Base-by-base conservation (phyloP, 805 yeast species). In the Debaryomyces tyrocola region DNA sequence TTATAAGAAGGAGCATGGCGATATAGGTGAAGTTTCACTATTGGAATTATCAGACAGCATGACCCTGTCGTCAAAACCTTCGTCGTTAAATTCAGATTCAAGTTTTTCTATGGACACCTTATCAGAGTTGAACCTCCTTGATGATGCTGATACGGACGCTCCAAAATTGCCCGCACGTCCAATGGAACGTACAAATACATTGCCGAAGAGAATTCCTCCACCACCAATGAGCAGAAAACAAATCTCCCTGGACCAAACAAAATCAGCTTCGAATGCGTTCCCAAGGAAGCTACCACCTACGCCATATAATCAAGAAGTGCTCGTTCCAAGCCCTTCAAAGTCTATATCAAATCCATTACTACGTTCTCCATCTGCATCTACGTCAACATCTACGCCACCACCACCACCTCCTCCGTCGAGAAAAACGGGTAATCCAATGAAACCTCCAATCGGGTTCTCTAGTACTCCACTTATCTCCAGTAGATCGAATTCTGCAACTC, bases 391-490 rank as follows among this genome's bases (percentile, higher is more conserved):
- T 6, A 6, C 38, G 7, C 38, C 38, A 35, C 66, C 67, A 10
- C 64, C 70, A 20, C 63, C 64, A n/a, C 66, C 70, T 3, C 43
- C 53, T 20, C 42, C 55, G 18, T 42, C 51, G 33, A 48, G 47
- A 20, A 41, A 50, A 9, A 24, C 50, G 9, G 46, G 54, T 10
- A 40, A 52, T 4, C 54, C 57, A 1, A 41, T 56, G 14, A 53
- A 51, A 15, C 50, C 48, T 4, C 72, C 72, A 9, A 50, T 66
- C 37, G 76, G 70, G 2, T 71, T 71, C 43, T 55, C 71, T 3
- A 49, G 71, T 1, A 58, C 73, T 0, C 76, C 76, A 1, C 63
- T 73, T 15, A 62, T 70, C 17, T 76, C 76, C 5, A 64, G 66
- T 18, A 55, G 69, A 40, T 62, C 69, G 7, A 61, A 55, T 33